Conservation (phyloP, 371 early-diverging fungal genomes). For the Zopfochytrium polystomum region DNA sequence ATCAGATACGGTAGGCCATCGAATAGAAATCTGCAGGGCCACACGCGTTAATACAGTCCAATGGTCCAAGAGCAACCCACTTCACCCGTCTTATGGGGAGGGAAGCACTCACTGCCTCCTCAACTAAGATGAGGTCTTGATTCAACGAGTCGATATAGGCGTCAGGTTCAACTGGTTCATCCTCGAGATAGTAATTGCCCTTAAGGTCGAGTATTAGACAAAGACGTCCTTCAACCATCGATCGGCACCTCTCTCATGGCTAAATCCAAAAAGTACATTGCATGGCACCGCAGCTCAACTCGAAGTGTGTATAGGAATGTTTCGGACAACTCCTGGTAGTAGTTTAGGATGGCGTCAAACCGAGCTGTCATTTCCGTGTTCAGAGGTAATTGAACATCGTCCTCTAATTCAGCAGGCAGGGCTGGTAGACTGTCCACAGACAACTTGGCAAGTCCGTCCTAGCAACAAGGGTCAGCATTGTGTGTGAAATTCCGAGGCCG, state of each 20-base stretch:
- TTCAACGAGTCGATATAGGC: conserved; percentile 79
- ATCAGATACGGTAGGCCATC: conserved; percentile 77
- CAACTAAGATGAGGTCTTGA: conserved; percentile 68
- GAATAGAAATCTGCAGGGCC: conserved; percentile 64
- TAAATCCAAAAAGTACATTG: conserved; percentile 84
- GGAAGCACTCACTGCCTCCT: conserved; percentile 66
- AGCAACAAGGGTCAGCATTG: neutral
- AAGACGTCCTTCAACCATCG: neutral
- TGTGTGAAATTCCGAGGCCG: neutral
- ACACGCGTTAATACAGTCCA: too few relatives aligned
- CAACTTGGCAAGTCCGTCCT: conserved; percentile 18
- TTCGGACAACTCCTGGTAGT: conserved; percentile 69
- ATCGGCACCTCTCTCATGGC: conserved; percentile 77
- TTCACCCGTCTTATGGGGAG: conserved; percentile 63
- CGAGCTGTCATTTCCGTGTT: conserved; percentile 30
- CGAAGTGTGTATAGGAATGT: conserved; percentile 76
- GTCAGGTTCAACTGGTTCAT: conserved; percentile 77
- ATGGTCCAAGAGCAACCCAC: conserved; percentile 42
- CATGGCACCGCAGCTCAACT: conserved; percentile 81
- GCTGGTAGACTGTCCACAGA: conserved; percentile 40
- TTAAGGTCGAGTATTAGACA: conserved; percentile 26
- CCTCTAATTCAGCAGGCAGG: conserved; percentile 26
- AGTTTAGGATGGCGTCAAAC: conserved; percentile 53
- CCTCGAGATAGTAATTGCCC: conserved; percentile 72
- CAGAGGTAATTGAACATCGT: conserved; percentile 32